Base-by-base conservation (phyloP, 306 rosid genomes). In the Vachellia collinsii region DNA sequence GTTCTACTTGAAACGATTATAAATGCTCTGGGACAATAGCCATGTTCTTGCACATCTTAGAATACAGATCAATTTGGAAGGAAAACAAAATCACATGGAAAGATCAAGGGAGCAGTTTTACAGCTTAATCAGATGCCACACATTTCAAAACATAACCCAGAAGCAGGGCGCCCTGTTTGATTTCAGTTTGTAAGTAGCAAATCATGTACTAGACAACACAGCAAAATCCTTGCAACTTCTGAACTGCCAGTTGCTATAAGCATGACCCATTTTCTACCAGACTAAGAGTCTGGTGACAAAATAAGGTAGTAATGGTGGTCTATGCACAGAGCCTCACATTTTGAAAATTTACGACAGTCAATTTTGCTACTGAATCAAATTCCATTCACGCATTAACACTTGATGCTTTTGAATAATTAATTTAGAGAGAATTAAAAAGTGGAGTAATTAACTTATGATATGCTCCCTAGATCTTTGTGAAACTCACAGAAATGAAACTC, bases 121-220 rank as follows among this genome's bases (percentile, higher is more conserved):
- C 16, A 39, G 42, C 36, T 22, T 22, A 1, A 42, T 12, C 22
- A 43, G 11, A 42, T 17, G 14, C 51, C 56, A 43, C 11, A 69
- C 47, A 68, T 42, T 68, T n/a, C 12, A 20, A 43, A 48, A 68
- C 19, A n/a, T 44, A 25, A 71, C 75, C 59, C 54, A 70, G 7
- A 70, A 70, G 38, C 54, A 20, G 46, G 37, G 8, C 23, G 19
- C 11, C 39, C 42, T 25, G 22, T 4, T 46, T 25, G 13, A 44
- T 46, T n/a, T 29, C 58, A 70, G 23, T 23, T 46, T 7, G 20
- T 42, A 69, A 37, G 44, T 36, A 3, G 70, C 11, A 64, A 4
- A 62, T 11, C 68, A 12, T 13, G 25, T 29, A 64, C 17, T 36
- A 36, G 70, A 3, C 43, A 64, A 64, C 43, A 36, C 23, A 37